phyloP scores from a whole-genome alignment of 768 basidiomycete genomes.

The Tricholoma saponaceum region DNA sequence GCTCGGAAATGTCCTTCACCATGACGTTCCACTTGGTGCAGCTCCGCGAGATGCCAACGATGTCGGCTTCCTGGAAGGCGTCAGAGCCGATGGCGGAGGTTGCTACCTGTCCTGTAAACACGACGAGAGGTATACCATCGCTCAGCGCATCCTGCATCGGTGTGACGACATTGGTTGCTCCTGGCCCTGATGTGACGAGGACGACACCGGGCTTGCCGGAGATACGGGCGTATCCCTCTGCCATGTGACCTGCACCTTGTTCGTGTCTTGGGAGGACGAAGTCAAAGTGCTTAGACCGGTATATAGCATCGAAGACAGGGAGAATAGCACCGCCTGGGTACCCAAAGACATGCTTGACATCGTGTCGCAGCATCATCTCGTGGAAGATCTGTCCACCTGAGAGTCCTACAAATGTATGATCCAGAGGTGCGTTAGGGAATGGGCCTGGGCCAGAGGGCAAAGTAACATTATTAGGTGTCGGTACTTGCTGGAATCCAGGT shows the following conservation, averaged over 20 bases:
- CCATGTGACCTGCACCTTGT: slow-evolving; percentile 99
- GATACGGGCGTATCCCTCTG: slow-evolving; percentile 96
- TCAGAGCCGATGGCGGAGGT: slow-evolving; percentile 99
- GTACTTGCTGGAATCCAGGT: slow-evolving; percentile 46
- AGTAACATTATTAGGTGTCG: slow-evolving; percentile 30
- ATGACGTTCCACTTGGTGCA: slow-evolving; percentile 99
- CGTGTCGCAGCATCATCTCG: slow-evolving; percentile 98
- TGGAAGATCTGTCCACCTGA: slow-evolving; percentile 98
- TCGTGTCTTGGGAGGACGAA: slow-evolving; percentile 96
- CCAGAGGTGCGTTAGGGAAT: slow-evolving; percentile 49
- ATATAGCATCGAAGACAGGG: slow-evolving; percentile 99
- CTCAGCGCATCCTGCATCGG: slow-evolving; percentile 97
- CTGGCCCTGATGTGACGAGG: slow-evolving; percentile 96
- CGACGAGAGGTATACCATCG: slow-evolving; percentile 91
- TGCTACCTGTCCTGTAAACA: slow-evolving; percentile 97
- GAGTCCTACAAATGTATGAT: slow-evolving; percentile 87
- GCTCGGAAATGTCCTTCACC: slow-evolving; percentile 95
- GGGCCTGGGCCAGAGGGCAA: slow-evolving; percentile 33
- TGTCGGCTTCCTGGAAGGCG: slow-evolving; percentile 97
- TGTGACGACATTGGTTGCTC: slow-evolving; percentile 96
- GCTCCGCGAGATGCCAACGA: slow-evolving; percentile 92
- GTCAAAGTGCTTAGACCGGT: slow-evolving; percentile 91
- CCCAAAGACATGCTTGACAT: slow-evolving; percentile 94
- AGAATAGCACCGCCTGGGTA: slow-evolving; percentile 98
- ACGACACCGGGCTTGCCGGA: slow-evolving; percentile 97